A percentile compares a stretch with the other conserved stretches of the same genome.
phyloP scores from a whole-genome alignment of 2,329 filamentous ascomycete species.

The Arthrobotrys sphaeroides region DNA sequence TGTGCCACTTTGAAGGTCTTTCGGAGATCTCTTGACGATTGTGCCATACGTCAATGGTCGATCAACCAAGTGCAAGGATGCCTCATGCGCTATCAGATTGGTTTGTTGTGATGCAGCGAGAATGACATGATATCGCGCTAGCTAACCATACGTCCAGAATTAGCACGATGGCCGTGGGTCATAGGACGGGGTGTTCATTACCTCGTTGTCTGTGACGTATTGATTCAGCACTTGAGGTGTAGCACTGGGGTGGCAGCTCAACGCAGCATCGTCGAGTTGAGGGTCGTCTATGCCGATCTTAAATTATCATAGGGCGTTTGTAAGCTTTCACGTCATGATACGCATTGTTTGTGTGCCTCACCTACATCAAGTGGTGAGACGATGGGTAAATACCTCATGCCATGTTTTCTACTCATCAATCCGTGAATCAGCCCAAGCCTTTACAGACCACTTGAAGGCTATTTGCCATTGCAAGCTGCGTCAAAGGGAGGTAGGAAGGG shows the following conservation, averaged over 20 bases:
- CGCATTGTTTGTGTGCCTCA: conserved; percentile 33
- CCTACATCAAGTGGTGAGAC: conserved; percentile 42
- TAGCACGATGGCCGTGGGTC: conserved; percentile 21
- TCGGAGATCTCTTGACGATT: conserved; percentile 65
- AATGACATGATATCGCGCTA: conserved; percentile 66
- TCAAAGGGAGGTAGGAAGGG: conserved; percentile 26
- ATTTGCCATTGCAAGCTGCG: conserved; percentile 1
- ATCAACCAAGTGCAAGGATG: conserved; percentile 66
- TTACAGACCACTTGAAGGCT: conserved; percentile 24
- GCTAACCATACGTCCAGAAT: conserved; percentile 56
- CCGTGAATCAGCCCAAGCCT: conserved; percentile 44
- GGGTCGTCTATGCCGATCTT: conserved; percentile 50
- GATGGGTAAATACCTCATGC: conserved; percentile 56
- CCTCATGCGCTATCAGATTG: conserved; percentile 62
- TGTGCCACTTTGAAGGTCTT: conserved; percentile 67
- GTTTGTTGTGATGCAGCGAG: conserved; percentile 61
- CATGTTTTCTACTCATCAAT: conserved; percentile 59
- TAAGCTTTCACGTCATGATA: conserved; percentile 41
- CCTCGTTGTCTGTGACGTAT: conserved; percentile 55
- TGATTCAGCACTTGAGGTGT: conserved; percentile 29
- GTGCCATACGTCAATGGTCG: conserved; percentile 68
- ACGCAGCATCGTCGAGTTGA: conserved; percentile 49
- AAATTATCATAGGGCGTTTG: conserved; percentile 23
- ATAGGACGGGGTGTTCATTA: neutral
- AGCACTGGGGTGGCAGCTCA: conserved; percentile 48